Evolutionary conservation across 2,329 filamentous ascomycete genomes (phyloP), one percentile per base, ranked within the genome.

Genomic region (Trichothecium roseum): DNA sequence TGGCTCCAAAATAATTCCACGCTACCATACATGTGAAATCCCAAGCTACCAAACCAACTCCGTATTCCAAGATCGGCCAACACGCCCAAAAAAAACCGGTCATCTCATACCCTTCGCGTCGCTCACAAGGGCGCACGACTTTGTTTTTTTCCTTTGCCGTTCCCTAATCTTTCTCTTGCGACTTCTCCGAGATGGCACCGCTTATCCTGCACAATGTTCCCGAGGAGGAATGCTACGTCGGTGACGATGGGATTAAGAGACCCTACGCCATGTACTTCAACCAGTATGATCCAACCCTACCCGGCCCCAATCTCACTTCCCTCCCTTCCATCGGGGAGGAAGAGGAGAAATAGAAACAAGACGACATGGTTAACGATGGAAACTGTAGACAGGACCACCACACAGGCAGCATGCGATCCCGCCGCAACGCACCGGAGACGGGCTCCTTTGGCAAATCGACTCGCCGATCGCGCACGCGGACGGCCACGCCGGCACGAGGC

Each of bases 361-460:
- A 17, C 29, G 18, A 14, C 24, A 28, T 10, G n/a, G n/a, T 28
- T 8, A n/a, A 28, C n/a, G 26, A 28, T n/a, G 17, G 37, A 44
- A 30, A 44, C 34, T 9, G 24, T n/a, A 75, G 71, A 52, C 67
- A 66, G 51, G 74, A 74, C 48, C 68, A 65, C 14, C 68, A 66
- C 41, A 57, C 64, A 27, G 59, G 55, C 40, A 61, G 53, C 45
- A 56, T 61, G 28, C 66, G 72, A 51, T 62, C 64, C 35, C 66
- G 71, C 42, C 69, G 69, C 47, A 60, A 58, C 40, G 63, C 68
- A n/a, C 63, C 72, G 37, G 75, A 80, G 52, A 69, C 73, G 3
- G 76, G 76, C 28, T 76, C 76, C 3, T 81, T 81, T 54, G 76
- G 76, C 40, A 78, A 78, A 52, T 78, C 76, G n/a, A 77, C 70